Base-by-base conservation (phyloP, 2,329 filamentous ascomycete genomes). In the Cucurbitaria berberidis region DNA sequence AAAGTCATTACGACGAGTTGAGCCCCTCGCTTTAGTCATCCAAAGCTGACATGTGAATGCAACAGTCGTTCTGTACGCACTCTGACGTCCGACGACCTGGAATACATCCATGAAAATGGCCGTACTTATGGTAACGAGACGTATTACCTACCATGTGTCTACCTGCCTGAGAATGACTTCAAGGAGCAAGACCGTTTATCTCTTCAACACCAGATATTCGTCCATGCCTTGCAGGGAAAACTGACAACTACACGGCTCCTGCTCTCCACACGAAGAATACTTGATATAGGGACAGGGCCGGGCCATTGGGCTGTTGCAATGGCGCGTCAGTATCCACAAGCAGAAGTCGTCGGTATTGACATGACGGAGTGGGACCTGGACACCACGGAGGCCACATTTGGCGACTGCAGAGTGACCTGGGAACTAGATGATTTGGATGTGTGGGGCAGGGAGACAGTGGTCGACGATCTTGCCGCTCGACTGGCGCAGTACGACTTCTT, bases 201-300 rank as follows among this genome's bases (percentile, higher is more conserved):
- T 52, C 77, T 89, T 46, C 76, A 84, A 34, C 85, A 89, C 59
- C 85, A 88, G 66, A 82, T 88, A 41, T 88, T 85, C 63, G 73
- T 86, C 15, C 60, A 66, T 18, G 70, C 72, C 21, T 60, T 76
- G 5, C 64, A 71, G 45, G 73, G 72, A 6, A 70, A 66, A 26
- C 61, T 76, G 27, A 75, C 73, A 7, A 75, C 74, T n/a, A 70
- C 69, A 11, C 63, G 57, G 16, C 48, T 74, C 18, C 54, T 67
- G 9, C 59, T 65, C 8, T 56, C 58, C 1, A 65, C 64, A 3
- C 56, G 59, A 13, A 59, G 74, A 41, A 70, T 76, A 6, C 67
- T 76, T 5, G 74, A 75, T 58, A 67, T 82, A 16, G 80, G 80
- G 22, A 80, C 80, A 3, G 80, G 80, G 0, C 78, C 80, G 0